Base-by-base conservation (phyloP, 345 rosid genomes). In the Dimocarpus longan region DNA sequence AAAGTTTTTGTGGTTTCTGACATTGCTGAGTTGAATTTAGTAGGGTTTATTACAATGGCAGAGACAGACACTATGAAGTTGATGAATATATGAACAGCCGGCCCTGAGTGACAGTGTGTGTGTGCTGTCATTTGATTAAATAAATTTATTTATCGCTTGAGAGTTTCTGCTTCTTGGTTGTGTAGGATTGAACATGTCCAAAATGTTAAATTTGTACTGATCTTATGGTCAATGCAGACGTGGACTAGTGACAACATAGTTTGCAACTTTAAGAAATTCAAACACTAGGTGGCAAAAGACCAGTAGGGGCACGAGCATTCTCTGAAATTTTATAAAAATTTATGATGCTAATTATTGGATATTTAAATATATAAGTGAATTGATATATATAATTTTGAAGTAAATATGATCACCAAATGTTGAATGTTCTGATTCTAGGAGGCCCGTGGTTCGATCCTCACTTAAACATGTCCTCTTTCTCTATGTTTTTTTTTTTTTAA, bases 11-110 rank as follows among this genome's bases (percentile, higher is more conserved):
- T 42, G 18, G 85, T 54, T 9, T 57, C 52, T 37, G 66, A 52
- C 87, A 85, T 87, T 75, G 72, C 26, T 73, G 48, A 28, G 60
- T 66, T 78, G 7, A 21, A 62, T 5, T n/a, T 37, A 48, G 66
- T 37, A 64, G 62, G 13, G n/a, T 52, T 52, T 52, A 15, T 52
- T 3, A 54, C 59, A 1, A 65, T 66, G 46, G 5, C n/a, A 40
- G 74, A 70, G 59, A 69, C 4, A 54, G 2, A 54, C n/a, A 54
- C 59, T 54, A 54, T 54, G 18, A 15, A 54, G 59, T 54, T 32
- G 37, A 1, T 54, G 59, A 54, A 54, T 16, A 54, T 16, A 54
- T 54, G 59, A 54, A 7, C 59, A 54, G 56, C 56, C 19, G 56
- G 56, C 56, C 56, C 15, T 15, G 56, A 15, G 56, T 50, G 3